Evolutionary conservation across 352 stramenopile genomes (phyloP), one percentile per base, ranked within the genome.

Genomic region (Phytophthora sojae): DNA sequence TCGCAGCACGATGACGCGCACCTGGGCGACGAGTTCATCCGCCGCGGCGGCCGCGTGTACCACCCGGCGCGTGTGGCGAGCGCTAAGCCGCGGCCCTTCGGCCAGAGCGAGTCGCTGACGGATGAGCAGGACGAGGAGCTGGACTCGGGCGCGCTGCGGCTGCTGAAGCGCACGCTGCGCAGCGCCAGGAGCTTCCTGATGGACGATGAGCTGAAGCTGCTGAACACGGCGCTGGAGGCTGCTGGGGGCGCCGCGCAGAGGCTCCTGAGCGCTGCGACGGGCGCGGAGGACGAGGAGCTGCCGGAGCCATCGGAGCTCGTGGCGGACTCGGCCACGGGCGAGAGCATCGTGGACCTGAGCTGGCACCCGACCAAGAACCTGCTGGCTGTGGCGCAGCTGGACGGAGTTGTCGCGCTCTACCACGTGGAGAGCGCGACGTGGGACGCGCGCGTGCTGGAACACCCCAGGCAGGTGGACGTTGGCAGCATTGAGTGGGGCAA

Each of bases 331-430:
- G 42, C 2, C 50, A 67, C 61, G 42, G 64, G 73, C 14, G 81
- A 92, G 58, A 89, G 64, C 61, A 84, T 95, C 14, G 72, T 81
- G 19, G 67, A 84, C 11, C 69, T 92, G 14, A 83, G 75, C 45
- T 95, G 85, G 85, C 84, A 95, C 55, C 77, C 83, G 21, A 79
- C 66, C 55, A 61, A 80, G 15, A 80, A 76, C 47, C 37, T 93
- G 30, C 73, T 95, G n/a, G 88, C 88, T 0, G 83, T 95, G 35
- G 88, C 83, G 6, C 88, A 93, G 67, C 66, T 78, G 37, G 86
- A 94, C 35, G 83, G 84, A 55, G 75, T 91, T 25, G 86, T 95
- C 37, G 54, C 86, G 66, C 73, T 93, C 42, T 95, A 93, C 39
- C 68, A 94, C 56, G 74, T 89, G 3, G 70, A 72, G 6, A 85